phyloP scores from a whole-genome alignment of 1,284 basidiomycete genomes.

The Austroboletus niveus region DNA sequence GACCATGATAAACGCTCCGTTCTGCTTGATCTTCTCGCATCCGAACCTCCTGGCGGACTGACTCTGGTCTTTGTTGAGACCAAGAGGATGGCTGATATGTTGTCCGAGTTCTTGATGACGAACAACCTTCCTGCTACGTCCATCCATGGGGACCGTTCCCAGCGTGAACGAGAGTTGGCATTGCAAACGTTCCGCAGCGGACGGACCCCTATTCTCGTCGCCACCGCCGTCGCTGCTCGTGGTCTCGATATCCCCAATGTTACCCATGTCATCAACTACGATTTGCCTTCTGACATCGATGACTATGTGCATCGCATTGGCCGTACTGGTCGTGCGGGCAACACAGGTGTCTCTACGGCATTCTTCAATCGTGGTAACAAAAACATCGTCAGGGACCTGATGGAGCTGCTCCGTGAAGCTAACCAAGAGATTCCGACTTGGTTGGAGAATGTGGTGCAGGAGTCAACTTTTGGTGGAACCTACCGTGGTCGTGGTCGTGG shows the following conservation, averaged over 20 bases:
- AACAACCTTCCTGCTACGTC: constrained; percentile 90
- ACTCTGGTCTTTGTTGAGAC: constrained; percentile 99
- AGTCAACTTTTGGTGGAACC: constrained; percentile 65
- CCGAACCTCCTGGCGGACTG: constrained; percentile 73
- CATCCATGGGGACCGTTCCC: constrained; percentile 97
- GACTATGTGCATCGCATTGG: constrained; percentile 99
- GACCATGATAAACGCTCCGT: constrained; percentile 97
- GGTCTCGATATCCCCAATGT: constrained; percentile 99
- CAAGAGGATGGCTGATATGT: constrained; percentile 98
- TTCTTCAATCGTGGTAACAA: constrained; percentile 94
- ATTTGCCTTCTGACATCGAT: constrained; percentile 98
- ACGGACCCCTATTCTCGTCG: constrained; percentile 94
- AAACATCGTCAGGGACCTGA: constrained; percentile 88
- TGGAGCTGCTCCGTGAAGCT: constrained; percentile 93
- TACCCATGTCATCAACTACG: constrained; percentile 98
- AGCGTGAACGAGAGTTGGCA: constrained; percentile 96
- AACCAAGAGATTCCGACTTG: constrained; percentile 96
- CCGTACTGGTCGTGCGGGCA: constrained; percentile 98
- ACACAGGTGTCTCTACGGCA: constrained; percentile 93
- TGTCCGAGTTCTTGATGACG: constrained; percentile 92
- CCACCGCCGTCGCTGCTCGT: constrained; percentile 97
- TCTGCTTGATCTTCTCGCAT: constrained; percentile 89
- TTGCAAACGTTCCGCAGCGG: constrained; percentile 95
- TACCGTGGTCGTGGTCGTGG: constrained; percentile 63
- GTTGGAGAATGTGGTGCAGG: constrained; percentile 86